Percentiles rank a stretch among this genome's conserved stretches.
Conservation (phyloP, 2,329 filamentous ascomycete species). For the Diplodia corticola region DNA sequence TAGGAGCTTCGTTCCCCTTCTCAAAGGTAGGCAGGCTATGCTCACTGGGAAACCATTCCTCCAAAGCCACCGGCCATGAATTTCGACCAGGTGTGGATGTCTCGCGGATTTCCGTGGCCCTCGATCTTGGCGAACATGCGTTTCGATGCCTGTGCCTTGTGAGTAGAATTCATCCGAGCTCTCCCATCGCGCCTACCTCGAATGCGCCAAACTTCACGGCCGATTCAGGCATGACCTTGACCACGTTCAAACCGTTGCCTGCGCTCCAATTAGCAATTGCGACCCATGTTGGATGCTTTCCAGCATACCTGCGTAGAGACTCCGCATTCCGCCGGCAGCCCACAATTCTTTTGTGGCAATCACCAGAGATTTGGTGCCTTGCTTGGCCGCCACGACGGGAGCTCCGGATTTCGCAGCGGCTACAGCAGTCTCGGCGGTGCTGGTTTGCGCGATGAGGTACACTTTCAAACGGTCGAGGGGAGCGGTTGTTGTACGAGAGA, state of each 20-base stretch:
- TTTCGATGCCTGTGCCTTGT: slow-evolving; percentile 69
- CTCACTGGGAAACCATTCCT: slow-evolving; percentile 89
- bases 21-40: slow-evolving; percentile 22
- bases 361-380: slow-evolving; percentile 67
- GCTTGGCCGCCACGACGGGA: slow-evolving; percentile 63
- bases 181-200: slow-evolving; percentile 58
- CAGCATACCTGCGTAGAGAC: slow-evolving; percentile 82
- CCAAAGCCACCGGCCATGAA: slow-evolving; percentile 89
- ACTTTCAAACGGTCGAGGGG: slow-evolving; percentile 97
- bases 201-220: slow-evolving; percentile 98
- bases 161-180: slow-evolving; percentile 24
- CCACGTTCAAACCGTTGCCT: slow-evolving; percentile 94
- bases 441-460: slow-evolving; percentile 91
- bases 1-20: background rate
- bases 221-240: slow-evolving; percentile 98
- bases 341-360: slow-evolving; percentile 78
- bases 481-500: slow-evolving; percentile 92
- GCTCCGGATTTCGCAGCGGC: slow-evolving; percentile 70
- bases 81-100: slow-evolving; percentile 80
- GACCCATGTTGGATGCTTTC: background rate
- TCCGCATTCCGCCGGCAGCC: slow-evolving; percentile 80
- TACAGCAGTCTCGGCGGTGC: slow-evolving; percentile 59
- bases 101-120: slow-evolving; percentile 78
- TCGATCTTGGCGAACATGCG: slow-evolving; percentile 81
- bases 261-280: slow-evolving; percentile 27